A percentile compares a stretch with the other conserved stretches of the same genome.
Evolutionary conservation across 2,329 filamentous ascomycete species (phyloP).

Genomic region (Alternaria triticimaculans): DNA sequence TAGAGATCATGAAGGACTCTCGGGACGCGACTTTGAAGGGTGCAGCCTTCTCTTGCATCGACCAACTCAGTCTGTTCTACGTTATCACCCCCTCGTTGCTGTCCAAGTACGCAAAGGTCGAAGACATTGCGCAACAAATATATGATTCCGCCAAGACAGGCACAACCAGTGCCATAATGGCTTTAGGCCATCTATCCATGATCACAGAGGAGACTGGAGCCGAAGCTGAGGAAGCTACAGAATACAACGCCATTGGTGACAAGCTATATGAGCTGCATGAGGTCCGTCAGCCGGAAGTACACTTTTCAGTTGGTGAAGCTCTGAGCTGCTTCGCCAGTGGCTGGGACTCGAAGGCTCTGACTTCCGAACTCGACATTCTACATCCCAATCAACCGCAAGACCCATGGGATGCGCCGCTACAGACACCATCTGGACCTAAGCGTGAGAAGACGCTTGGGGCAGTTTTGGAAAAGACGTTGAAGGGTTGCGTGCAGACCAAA

Average conservation of each 20-base stretch:
- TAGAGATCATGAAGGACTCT: constrained; percentile 61
- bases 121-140: constrained; percentile 67
- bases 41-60: constrained; percentile 63
- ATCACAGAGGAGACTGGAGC: constrained; percentile 57
- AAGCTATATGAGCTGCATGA: constrained; percentile 81
- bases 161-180: constrained; percentile 80
- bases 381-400: constrained; percentile 49
- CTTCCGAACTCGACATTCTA: constrained; percentile 78
- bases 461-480: constrained; percentile 75
- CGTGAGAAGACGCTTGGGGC: constrained; percentile 55
- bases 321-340: constrained; percentile 77
- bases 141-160: constrained; percentile 75
- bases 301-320: constrained; percentile 90
- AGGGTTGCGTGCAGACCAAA: constrained; percentile 82
- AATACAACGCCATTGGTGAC: constrained; percentile 65
- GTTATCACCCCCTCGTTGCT: constrained; percentile 56
- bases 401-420: constrained; percentile 37
- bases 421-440: constrained; percentile 40
- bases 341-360: constrained; percentile 83
- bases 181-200: constrained; percentile 78
- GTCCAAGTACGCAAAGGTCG: constrained; percentile 44
- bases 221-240: constrained; percentile 38
- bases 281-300: constrained; percentile 82
- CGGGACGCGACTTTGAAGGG: constrained; percentile 65
- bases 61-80: constrained; percentile 67